Base-by-base conservation (phyloP, 2,329 filamentous ascomycete species). In the Epichloe amarillans region DNA sequence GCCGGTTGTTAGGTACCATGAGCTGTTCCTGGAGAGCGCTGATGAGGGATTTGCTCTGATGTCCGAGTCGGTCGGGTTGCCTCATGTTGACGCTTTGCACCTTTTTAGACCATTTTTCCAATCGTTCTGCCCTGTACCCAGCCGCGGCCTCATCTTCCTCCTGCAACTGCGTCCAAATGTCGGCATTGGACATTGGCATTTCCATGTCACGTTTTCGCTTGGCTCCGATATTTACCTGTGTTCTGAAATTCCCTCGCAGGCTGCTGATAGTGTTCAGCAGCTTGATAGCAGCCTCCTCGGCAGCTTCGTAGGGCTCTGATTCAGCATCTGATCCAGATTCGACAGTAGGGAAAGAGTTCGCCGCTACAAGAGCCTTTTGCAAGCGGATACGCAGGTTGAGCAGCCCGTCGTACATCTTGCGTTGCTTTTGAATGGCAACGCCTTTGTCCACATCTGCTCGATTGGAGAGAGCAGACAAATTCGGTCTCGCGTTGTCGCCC, bases 61-160 rank as follows among this genome's bases (percentile, higher is more conserved):
- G 59, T 17, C 61, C 58, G 1, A 67, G 55, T 12, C 57, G 56
- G 39, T 53, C 59, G 10, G 56, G 47, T 8, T 58, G 56, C 10
- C 59, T 57, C 38, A 65, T 58, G 42, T 64, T 67, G 45, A 88
- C 83, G 36, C 64, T 65, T 50, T 68, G 66, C 37, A 72, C 69
- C 66, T 91, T 93, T 52, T 75, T 72, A 17, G 89, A 93, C 93
- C 93, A 98, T 66, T 94, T 94, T 62, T 95, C 84, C 12, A 98
- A 75, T 0, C 84, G 79, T 19, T 79, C 76, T 56, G 84, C 82
- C 50, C 91, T 82, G 57, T 82, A 77, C 5, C 77, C 68, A 21
- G 76, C 61, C 1, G 77, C 73, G 2, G 72, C 68, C 26, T 74
- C 62, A 61, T 96, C 89, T 7, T 84, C 73, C 2, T 72, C 69